Percentiles rank a stretch among this genome's conserved stretches.
Conservation (phyloP, 1,284 basidiomycete species). For the Farysia itapuensis region DNA sequence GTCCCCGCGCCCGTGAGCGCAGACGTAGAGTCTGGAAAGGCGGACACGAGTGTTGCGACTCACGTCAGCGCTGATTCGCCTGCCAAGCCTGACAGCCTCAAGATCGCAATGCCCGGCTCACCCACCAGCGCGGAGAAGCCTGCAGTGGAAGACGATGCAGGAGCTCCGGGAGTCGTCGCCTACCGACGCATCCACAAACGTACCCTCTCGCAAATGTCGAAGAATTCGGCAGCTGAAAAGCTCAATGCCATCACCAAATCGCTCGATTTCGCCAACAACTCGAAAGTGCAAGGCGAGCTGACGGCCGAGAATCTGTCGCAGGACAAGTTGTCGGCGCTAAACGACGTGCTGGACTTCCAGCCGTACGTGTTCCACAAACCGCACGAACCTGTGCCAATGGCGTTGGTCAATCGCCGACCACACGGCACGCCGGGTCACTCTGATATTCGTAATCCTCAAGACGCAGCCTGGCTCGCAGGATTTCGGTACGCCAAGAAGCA, state of each 20-base stretch:
- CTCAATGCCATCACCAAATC: constrained; percentile 50
- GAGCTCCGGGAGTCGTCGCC: constrained; percentile 39
- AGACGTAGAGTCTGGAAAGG: constrained; percentile 11
- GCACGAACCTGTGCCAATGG: constrained; percentile 70
- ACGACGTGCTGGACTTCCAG: constrained; percentile 52
- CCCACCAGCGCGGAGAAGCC: not conserved
- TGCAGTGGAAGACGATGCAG: constrained; percentile 6
- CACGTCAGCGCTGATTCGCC: not conserved
- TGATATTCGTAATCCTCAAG: constrained; percentile 70
- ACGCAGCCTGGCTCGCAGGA: constrained; percentile 74
- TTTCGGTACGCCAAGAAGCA: constrained; percentile 70
- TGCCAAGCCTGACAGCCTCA: constrained; percentile 1
- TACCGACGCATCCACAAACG: constrained; percentile 41
- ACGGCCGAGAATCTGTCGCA: constrained; percentile 28
- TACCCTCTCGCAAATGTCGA: constrained; percentile 46
- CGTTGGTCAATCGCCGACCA: constrained; percentile 71
- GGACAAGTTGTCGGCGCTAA: constrained; percentile 14
- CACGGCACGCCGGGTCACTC: constrained; percentile 68
- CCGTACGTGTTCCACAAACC: constrained; percentile 48
- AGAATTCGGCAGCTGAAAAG: constrained; percentile 42
- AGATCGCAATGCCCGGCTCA: not conserved
- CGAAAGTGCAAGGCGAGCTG: constrained; percentile 55
- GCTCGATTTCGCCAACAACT: constrained; percentile 58
- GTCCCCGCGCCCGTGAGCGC: constrained; percentile 23
- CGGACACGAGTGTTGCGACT: not conserved